Conservation (phyloP, 2,329 filamentous ascomycete genomes). For the Diaporthe destruens region DNA sequence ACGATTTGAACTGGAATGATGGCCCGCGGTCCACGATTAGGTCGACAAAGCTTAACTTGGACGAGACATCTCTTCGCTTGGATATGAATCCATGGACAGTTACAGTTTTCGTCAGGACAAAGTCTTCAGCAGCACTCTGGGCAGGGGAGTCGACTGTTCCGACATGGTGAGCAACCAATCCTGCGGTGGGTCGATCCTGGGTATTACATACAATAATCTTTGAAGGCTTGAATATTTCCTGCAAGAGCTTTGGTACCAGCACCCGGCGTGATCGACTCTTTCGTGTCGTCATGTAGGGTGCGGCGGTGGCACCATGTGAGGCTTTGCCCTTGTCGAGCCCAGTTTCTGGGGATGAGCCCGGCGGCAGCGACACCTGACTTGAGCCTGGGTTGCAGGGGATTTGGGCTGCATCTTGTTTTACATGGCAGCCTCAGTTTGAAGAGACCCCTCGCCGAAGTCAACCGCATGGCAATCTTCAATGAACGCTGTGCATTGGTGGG, state of each 20-base stretch:
- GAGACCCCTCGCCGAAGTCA: constrained; percentile 34
- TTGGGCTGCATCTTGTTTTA: constrained; percentile 19
- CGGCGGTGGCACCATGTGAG: neutral
- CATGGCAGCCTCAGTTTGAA: constrained; percentile 13
- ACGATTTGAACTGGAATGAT: constrained; percentile 57
- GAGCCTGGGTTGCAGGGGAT: constrained; percentile 3
- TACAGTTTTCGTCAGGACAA: constrained; percentile 56
- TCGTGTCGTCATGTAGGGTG: constrained; percentile 1
- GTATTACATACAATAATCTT: constrained; percentile 55
- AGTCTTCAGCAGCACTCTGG: constrained; percentile 47
- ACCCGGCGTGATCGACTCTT: neutral
- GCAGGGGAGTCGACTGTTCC: constrained; percentile 50
- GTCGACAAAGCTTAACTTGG: constrained; percentile 78
- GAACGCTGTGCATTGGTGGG: constrained; percentile 6
- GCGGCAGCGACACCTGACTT: constrained; percentile 11
- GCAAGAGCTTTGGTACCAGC: neutral
- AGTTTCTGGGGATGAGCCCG: constrained; percentile 14
- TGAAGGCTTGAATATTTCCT: constrained; percentile 55
- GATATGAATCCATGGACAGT: constrained; percentile 79
- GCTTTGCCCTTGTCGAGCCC: neutral
- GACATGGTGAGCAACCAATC: constrained; percentile 35
- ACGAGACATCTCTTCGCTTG: constrained; percentile 74
- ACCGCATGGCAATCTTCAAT: constrained; percentile 23
- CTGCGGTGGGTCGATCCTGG: neutral
- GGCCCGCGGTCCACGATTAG: constrained; percentile 51